Evolutionary conservation across 352 stramenopile species (phyloP).

Genomic region (Globisporangium camurandrum): DNA sequence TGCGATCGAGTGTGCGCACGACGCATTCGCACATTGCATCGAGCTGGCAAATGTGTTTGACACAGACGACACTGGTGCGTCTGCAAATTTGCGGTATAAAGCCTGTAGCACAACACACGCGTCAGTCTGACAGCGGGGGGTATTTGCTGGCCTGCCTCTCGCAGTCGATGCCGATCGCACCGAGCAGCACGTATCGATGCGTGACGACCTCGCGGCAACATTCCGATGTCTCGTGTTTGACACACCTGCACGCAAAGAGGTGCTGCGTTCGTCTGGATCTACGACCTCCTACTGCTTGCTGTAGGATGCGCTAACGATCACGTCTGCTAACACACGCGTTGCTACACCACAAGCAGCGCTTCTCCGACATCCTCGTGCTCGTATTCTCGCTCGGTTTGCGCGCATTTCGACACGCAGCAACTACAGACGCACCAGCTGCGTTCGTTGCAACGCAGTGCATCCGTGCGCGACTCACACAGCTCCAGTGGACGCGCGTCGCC

Average conservation of each 20-base stretch:
- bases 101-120: too few relatives aligned
- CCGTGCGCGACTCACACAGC: constrained; percentile 36
- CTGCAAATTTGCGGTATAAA: too few relatives aligned
- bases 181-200: constrained; percentile 19
- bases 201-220: constrained; percentile 34
- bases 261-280: not conserved
- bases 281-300: not conserved
- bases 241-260: constrained; percentile 20
- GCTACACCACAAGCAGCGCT: constrained; percentile 17
- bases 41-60: constrained; percentile 59
- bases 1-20: constrained; percentile 62
- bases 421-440: constrained; percentile 36
- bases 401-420: constrained; percentile 26
- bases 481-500: constrained; percentile 47
- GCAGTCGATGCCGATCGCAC: not conserved
- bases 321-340: not conserved
- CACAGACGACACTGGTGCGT: constrained; percentile 1
- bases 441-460: constrained; percentile 44
- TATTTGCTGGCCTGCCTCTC: not conserved
- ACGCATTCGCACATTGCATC: constrained; percentile 62
- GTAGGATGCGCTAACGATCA: not conserved
- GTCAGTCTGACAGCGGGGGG: not conserved
- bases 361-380: constrained; percentile 54
- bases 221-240: constrained; percentile 59
- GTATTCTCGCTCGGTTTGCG: constrained; percentile 76